phyloP scores from a whole-genome alignment of 106 monocot species.

The Dendrobium catenatum region DNA sequence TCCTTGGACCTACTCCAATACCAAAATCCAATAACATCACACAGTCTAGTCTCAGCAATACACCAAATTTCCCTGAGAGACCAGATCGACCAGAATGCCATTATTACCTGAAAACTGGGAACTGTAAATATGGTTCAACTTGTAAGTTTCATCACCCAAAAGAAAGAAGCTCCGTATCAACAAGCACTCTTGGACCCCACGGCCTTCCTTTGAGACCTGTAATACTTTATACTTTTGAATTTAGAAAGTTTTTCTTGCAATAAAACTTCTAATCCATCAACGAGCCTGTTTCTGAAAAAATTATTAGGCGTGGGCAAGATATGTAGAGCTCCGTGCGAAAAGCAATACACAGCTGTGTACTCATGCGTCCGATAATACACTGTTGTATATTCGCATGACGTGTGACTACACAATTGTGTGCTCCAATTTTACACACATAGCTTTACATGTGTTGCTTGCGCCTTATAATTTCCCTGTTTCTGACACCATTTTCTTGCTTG shows the following conservation, averaged over 20 bases:
- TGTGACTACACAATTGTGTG: no score
- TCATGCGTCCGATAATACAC: not conserved
- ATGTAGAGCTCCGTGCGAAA: no score
- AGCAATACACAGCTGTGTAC: no score
- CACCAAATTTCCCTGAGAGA: slow-evolving; percentile 21
- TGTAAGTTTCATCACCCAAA: slow-evolving; percentile 79
- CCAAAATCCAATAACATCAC: slow-evolving; percentile 17
- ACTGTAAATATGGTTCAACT: slow-evolving; percentile 62
- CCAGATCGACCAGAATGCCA: slow-evolving; percentile 78
- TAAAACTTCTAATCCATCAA: no score
- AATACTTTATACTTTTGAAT: slow-evolving; percentile 8
- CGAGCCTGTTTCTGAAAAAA: no score
- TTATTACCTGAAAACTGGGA: slow-evolving; percentile 70
- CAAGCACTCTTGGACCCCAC: slow-evolving; percentile 38
- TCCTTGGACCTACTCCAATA: slow-evolving; percentile 9
- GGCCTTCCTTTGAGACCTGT: slow-evolving; percentile 82
- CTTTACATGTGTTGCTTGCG: not conserved
- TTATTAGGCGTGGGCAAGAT: no score
- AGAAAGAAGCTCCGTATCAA: slow-evolving; percentile 27
- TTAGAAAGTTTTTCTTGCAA: not conserved
- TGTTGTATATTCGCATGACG: no score
- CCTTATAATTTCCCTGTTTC: not conserved
- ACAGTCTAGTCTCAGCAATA: slow-evolving; percentile 17
- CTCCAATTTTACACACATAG: not conserved
- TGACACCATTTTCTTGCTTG: slow-evolving; percentile 1